Evolutionary conservation across 2,329 filamentous ascomycete species (phyloP).

Genomic region (Davidsoniella australis): DNA sequence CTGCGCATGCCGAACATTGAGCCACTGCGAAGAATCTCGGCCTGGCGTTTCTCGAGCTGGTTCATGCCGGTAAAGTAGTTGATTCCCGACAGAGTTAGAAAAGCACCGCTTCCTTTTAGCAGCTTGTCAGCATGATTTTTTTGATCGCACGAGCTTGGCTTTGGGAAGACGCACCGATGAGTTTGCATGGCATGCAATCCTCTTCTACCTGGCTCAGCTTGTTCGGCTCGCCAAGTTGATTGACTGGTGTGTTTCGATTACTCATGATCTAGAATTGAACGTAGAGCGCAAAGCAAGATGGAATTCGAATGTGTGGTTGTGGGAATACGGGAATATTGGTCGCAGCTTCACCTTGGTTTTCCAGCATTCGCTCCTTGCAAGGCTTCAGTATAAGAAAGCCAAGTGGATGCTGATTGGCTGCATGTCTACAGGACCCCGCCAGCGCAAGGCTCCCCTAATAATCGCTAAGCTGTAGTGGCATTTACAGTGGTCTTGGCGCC

Average conservation of each 20-base stretch:
- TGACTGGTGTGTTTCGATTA: constrained; percentile 27
- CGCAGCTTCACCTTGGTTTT: too few relatives aligned
- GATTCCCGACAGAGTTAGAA: constrained; percentile 59
- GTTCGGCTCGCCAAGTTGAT: constrained; percentile 41
- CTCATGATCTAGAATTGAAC: neutral
- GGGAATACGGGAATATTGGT: too few relatives aligned
- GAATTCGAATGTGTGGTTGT: too few relatives aligned
- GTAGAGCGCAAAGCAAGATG: too few relatives aligned
- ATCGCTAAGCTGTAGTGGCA: too few relatives aligned
- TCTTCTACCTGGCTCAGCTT: constrained; percentile 41
- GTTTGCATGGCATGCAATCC: constrained; percentile 54
- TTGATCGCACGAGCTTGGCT: neutral
- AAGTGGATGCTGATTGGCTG: constrained; percentile 20
- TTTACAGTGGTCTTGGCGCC: too few relatives aligned
- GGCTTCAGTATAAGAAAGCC: too few relatives aligned
- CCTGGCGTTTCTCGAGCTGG: constrained; percentile 50
- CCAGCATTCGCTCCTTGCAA: too few relatives aligned
- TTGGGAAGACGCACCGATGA: constrained; percentile 41
- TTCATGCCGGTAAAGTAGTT: constrained; percentile 59
- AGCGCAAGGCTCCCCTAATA: too few relatives aligned
- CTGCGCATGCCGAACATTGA: constrained; percentile 58
- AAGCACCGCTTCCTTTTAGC: constrained; percentile 49
- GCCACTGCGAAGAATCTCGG: constrained; percentile 49
- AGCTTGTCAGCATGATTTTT: constrained; percentile 2
- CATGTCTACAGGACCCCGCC: neutral